Conservation (phyloP, 768 basidiomycete genomes). For the Pholiota molesta region DNA sequence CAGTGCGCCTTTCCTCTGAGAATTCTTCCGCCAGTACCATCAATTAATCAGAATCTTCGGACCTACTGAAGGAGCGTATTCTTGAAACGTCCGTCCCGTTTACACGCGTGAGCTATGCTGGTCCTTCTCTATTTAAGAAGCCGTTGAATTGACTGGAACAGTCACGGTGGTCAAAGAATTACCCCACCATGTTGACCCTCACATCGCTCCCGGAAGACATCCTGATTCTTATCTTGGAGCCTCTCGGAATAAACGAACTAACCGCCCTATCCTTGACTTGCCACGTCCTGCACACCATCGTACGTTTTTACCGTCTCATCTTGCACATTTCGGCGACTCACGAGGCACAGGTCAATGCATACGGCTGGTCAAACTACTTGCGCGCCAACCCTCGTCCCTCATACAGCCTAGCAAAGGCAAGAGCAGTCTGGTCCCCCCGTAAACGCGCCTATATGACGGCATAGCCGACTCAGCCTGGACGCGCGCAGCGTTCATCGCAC, state of each 20-base stretch:
- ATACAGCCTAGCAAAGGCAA: constrained; percentile 47
- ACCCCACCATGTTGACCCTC: constrained; percentile 27
- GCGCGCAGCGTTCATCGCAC: constrained; percentile 53
- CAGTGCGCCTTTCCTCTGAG: background rate
- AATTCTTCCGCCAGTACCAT: constrained; percentile 8
- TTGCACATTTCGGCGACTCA: background rate
- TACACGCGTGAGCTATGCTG: constrained; percentile 10
- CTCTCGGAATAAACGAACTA: constrained; percentile 47
- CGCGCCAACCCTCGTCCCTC: constrained; percentile 57
- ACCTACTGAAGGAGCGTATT: constrained; percentile 12
- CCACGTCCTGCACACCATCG: constrained; percentile 42
- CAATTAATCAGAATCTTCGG: constrained; percentile 12
- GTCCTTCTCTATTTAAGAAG: background rate
- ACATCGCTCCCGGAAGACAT: constrained; percentile 55
- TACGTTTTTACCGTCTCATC: constrained; percentile 31
- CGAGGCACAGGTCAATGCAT: constrained; percentile 54
- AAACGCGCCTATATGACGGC: constrained; percentile 53
- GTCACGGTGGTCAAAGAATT: background rate
- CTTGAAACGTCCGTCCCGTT: constrained; percentile 15
- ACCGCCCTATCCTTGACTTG: constrained; percentile 43
- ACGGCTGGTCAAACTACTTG: constrained; percentile 61
- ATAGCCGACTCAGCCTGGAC: constrained; percentile 59
- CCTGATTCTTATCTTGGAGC: constrained; percentile 53
- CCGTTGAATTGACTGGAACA: background rate
- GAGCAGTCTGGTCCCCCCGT: constrained; percentile 46